Conservation (phyloP, 2,329 filamentous ascomycete genomes). For the Furcasterigmium sp. region DNA sequence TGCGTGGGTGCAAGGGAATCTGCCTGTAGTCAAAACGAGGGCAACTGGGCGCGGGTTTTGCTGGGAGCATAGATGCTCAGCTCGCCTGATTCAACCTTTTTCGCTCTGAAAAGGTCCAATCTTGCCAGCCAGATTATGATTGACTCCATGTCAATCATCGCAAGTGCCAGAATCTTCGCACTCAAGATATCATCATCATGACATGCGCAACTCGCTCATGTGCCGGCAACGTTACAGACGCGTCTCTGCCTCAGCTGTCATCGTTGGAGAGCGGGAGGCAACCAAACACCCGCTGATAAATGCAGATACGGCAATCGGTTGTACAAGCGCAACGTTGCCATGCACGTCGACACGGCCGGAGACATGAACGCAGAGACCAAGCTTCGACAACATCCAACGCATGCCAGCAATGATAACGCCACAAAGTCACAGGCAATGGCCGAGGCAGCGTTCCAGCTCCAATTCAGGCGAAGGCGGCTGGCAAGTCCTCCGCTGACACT, state of each 20-base stretch:
- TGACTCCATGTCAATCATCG: not conserved
- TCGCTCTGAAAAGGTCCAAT: not conserved
- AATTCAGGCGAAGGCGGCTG: too few species aligned
- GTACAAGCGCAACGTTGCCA: slow-evolving; percentile 8
- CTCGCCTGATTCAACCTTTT: not conserved
- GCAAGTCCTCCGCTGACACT: slow-evolving; percentile 1
- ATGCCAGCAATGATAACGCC: slow-evolving; percentile 1
- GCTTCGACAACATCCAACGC: slow-evolving; percentile 1
- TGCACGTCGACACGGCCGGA: slow-evolving; percentile 14
- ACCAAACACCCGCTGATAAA: too few species aligned
- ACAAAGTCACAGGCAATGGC: slow-evolving; percentile 1
- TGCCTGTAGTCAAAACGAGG: not conserved
- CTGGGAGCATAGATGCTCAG: not conserved
- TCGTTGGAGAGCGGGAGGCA: too few species aligned
- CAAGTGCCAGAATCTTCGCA: not conserved
- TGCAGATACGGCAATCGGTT: too few species aligned
- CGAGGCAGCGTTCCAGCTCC: not conserved
- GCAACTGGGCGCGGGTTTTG: not conserved
- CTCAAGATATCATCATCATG: not conserved
- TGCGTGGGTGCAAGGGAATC: not conserved
- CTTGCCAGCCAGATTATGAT: not conserved
- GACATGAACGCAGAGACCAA: slow-evolving; percentile 1
- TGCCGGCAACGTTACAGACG: not conserved
- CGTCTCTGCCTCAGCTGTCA: not conserved
- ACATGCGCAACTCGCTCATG: not conserved